Conservation (phyloP, 148 eudicot species). For the Euryodendron excelsum region DNA sequence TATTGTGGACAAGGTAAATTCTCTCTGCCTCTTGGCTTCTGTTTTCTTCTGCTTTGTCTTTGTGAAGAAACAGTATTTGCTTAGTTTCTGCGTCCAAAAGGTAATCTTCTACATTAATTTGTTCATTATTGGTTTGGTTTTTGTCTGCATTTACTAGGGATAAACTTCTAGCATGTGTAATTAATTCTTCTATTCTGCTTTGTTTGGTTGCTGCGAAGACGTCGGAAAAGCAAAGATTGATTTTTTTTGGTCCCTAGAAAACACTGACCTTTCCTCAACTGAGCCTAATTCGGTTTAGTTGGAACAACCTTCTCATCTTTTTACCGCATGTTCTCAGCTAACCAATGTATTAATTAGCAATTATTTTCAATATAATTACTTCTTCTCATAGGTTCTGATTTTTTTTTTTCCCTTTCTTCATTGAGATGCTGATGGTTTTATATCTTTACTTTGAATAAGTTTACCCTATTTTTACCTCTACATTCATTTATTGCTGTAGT, state of each 20-base stretch:
- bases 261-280: background rate
- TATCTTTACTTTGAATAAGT: no score
- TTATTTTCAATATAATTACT: background rate
- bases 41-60: slow-evolving; percentile 8
- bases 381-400: background rate
- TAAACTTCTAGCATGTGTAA: background rate
- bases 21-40: slow-evolving; percentile 14
- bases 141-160: background rate
- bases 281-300: background rate
- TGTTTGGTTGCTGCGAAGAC: background rate
- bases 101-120: background rate
- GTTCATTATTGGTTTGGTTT: background rate
- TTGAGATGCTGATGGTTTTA: no score
- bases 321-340: background rate
- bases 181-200: background rate
- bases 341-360: background rate
- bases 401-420: background rate
- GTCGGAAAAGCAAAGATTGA: background rate
- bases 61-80: background rate
- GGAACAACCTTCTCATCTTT: background rate
- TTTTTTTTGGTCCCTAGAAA: background rate
- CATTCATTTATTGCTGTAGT: no score
- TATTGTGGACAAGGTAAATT: slow-evolving; percentile 75
- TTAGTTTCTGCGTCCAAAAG: background rate
- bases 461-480: no score